Base-by-base conservation (phyloP, 2,329 filamentous ascomycete species). In the Cytospora schulzeri region DNA sequence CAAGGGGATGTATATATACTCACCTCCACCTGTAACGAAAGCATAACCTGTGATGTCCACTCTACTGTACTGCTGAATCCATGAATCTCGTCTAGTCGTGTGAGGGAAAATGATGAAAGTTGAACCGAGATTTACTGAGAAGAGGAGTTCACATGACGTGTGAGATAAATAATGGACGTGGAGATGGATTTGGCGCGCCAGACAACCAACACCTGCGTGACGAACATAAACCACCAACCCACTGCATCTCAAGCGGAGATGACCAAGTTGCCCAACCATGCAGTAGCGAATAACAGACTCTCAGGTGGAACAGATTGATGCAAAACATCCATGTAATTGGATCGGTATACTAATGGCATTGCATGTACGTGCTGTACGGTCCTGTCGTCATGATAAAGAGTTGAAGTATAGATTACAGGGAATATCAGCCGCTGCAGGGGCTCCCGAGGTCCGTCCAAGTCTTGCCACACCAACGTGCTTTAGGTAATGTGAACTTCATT, bases 21-120 rank as follows among this genome's bases (percentile, higher is more conserved):
- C 33, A 56, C 51, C 62, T 64, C 57, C 62, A 52, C 57, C 57
- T 12, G 62, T 61, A 28, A 64, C 57, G 50, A 64, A 64, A 2
- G 51, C 57, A 61, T 56, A 19, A 8, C 62, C 62, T 28, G 57
- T 57, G 29, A 31, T 38, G 6, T 56, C 57, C 57, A 64, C 60
- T n/a, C 2, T 63, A 24, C n/a, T 28, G 33, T 58, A 17, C 17
- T n/a, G n/a, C n/a, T n/a, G n/a, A n/a, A n/a, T n/a, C n/a, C n/a
- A n/a, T n/a, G n/a, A n/a, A n/a, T n/a, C n/a, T n/a, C n/a, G n/a
- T n/a, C n/a, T n/a, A n/a, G n/a, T n/a, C n/a, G n/a, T n/a, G n/a
- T 22, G n/a, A 48, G 19, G 1, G n/a, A 11, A 48, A 24, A 48
- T 24, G 9, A 1, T 48, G 4, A 48, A 24, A 4, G 11, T 22